These are phyloP conservation scores for Aspergillus aculeatinus DNA, from an alignment of 2,329 filamentous ascomycete species.

Conservation along the genomic window DNA sequence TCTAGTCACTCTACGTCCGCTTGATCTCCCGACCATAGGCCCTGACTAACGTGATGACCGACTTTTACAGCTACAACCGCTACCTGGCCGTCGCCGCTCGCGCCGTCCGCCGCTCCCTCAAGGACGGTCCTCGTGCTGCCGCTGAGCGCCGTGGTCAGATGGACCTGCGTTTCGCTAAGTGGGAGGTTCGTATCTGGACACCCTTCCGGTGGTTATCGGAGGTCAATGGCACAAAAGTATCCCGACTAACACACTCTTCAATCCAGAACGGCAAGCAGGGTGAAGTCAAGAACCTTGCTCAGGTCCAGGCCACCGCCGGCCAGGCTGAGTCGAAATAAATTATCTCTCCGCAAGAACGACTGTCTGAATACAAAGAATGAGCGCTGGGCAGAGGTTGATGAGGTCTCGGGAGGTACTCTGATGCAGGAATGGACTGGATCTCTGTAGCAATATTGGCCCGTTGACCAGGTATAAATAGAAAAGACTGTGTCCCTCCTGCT, in stretches of 20 bases:
- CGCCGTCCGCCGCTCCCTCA: constrained; percentile 92
- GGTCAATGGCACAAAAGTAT: constrained; percentile 8
- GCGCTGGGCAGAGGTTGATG: constrained; percentile 20
- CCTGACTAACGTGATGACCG: constrained; percentile 22
- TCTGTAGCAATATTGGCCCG: constrained; percentile 41
- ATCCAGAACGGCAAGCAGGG: constrained; percentile 92
- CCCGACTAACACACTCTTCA: constrained; percentile 32
- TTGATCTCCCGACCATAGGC: constrained; percentile 3
- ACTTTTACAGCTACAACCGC: constrained; percentile 86
- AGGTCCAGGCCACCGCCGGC: constrained; percentile 50
- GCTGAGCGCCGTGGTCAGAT: constrained; percentile 88
- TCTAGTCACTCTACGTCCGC: constrained; percentile 24
- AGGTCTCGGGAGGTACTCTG: constrained; percentile 22
- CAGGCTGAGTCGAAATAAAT: constrained; percentile 45
- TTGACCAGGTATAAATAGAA: constrained; percentile 32
- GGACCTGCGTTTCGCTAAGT: constrained; percentile 89
- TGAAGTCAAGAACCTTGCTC: constrained; percentile 70
- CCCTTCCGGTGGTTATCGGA: not conserved
- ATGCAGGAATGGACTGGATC: constrained; percentile 28
- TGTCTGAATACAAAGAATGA: constrained; percentile 20
- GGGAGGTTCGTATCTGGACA: constrained; percentile 71
- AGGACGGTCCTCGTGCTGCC: constrained; percentile 84
- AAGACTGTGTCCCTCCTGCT: constrained; percentile 22
- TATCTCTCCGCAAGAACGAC: constrained; percentile 13
- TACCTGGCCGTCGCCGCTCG: constrained; percentile 95